Percentiles rank a stretch among this genome's conserved stretches.
phyloP scores from a whole-genome alignment of 2,329 filamentous ascomycete species.

The Neofusicoccum ribis region DNA sequence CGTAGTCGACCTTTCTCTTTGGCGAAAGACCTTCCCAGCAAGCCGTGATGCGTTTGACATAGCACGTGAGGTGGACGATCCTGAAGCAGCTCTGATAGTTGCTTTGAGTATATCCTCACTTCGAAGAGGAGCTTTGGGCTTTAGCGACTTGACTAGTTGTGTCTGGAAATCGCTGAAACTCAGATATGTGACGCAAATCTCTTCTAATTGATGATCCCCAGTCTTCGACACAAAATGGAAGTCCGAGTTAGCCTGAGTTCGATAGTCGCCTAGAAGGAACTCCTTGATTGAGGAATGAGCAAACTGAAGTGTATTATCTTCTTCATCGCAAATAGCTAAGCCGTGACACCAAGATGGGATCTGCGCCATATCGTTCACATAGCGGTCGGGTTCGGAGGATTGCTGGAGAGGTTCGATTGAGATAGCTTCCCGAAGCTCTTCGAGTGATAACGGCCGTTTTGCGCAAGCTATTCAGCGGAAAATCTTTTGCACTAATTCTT shows the following conservation, averaged over 20 bases:
- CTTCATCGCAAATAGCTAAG: conserved; percentile 36
- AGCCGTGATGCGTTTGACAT: neutral
- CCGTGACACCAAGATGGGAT: conserved; percentile 37
- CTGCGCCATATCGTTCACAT: conserved; percentile 30
- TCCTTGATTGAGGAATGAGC: neutral
- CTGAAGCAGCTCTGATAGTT: neutral
- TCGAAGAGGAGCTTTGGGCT: neutral
- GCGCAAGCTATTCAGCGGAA: conserved; percentile 20
- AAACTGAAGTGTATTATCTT: conserved; percentile 11
- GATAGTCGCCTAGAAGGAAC: neutral
- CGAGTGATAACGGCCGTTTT: conserved; percentile 35
- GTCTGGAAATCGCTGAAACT: neutral
- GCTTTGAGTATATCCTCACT: neutral
- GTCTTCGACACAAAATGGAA: neutral
- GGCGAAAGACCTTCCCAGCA: neutral
- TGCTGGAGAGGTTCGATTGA: conserved; percentile 35
- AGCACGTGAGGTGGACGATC: no score
- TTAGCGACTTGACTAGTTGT: neutral
- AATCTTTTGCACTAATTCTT: neutral
- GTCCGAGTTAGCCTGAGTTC: neutral
- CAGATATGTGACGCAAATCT: neutral
- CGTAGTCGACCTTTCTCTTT: no score
- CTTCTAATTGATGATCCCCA: neutral
- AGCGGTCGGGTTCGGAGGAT: conserved; percentile 26
- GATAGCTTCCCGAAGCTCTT: conserved; percentile 42